Percentiles rank a stretch among this genome's conserved stretches.
phyloP scores from a whole-genome alignment of 2,329 filamentous ascomycete genomes.

The Fusarium sp. region DNA sequence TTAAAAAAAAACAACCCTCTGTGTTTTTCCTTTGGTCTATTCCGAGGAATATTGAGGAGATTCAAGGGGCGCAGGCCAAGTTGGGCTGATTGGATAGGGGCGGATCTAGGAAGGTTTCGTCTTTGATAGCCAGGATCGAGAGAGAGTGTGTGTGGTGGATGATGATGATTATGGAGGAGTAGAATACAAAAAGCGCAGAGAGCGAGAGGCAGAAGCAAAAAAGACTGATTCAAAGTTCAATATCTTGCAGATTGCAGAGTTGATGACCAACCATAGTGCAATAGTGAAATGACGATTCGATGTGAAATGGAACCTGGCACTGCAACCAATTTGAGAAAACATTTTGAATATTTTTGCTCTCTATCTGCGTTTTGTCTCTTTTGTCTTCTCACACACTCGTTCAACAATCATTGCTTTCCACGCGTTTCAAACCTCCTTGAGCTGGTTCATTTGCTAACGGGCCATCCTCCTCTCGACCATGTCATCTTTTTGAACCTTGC shows the following conservation, averaged over 20 bases:
- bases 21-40: constrained; percentile 9
- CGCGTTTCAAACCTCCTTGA: neutral
- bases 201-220: constrained; percentile 15
- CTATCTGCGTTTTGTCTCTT: neutral
- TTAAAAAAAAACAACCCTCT: neutral
- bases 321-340: neutral
- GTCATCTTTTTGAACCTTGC: neutral
- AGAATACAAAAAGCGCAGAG: constrained; percentile 21
- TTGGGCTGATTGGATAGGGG: constrained; percentile 25
- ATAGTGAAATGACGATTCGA: neutral
- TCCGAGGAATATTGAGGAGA: constrained; percentile 2
- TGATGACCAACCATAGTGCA: neutral
- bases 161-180: constrained; percentile 12
- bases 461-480: neutral
- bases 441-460: neutral
- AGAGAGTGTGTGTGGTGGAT: constrained; percentile 1
- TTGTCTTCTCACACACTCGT: neutral
- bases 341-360: neutral
- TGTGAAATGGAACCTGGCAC: neutral
- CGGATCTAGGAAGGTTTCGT: constrained; percentile 5
- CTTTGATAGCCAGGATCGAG: neutral
- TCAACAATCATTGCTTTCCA: neutral
- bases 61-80: neutral
- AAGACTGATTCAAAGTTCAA: constrained; percentile 17
- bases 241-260: neutral